phyloP scores from a whole-genome alignment of 129 eudicot species.

The Centella asiatica region DNA sequence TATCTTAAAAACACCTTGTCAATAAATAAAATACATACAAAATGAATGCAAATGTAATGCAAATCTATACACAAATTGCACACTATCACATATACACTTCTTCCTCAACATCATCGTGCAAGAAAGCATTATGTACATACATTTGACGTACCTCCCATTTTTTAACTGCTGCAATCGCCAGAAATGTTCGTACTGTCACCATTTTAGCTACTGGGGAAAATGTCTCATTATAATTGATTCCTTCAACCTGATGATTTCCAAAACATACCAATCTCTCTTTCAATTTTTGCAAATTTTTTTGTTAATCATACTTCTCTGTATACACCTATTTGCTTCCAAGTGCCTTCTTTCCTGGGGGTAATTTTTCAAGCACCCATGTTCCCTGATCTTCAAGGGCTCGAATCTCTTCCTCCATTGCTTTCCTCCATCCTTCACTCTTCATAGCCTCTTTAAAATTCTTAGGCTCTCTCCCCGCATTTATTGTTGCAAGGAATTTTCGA shows the following conservation, averaged over 20 bases:
- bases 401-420: neutral
- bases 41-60: too few relatives aligned
- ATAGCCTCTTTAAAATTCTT: neutral
- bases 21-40: too few relatives aligned
- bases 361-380: neutral
- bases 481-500: neutral
- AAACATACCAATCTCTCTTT: neutral
- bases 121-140: neutral
- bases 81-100: neutral
- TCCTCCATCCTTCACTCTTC: neutral
- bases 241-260: neutral
- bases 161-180: neutral
- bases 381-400: neutral
- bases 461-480: neutral
- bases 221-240: constrained; percentile 5
- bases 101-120: neutral
- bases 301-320: neutral
- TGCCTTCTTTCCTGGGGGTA: neutral
- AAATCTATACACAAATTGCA: too few relatives aligned
- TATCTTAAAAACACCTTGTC: too few relatives aligned
- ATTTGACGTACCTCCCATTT: neutral
- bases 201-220: constrained; percentile 10
- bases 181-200: neutral
- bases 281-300: neutral
- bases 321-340: neutral